Base-by-base conservation (phyloP, 768 basidiomycete species). In the Agaricus sinodeliciosus region DNA sequence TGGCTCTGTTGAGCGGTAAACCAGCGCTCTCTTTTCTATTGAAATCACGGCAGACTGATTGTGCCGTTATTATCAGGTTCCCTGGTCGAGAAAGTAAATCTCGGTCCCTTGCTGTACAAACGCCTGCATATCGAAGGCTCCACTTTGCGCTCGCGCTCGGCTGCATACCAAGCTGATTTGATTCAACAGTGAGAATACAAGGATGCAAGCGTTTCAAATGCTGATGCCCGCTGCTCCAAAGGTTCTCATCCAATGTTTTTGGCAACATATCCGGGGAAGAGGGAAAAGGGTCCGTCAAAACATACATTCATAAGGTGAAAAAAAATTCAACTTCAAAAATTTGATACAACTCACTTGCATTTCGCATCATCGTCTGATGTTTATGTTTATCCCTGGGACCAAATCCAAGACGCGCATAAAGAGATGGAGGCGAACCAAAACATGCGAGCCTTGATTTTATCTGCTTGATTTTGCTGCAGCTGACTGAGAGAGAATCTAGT, bases 41-140 rank as follows among this genome's bases (percentile, higher is more conserved):
- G 7, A 7, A 28, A 46, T 53, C 52, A 60, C 55, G 52, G 54
- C 51, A 56, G 60, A 48, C 37, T 55, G 55, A 31, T 31, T 35
- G 45, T 44, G 45, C 15, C 18, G 18, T 57, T 18, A 41, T 51
- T 25, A 52, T 49, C 61, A 87, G 87, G 86, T 41, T 62, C 66
- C 27, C 68, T 73, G 15, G 75, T 84, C 13, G 65, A 76, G 12
- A 69, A 68, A 12, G 69, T 82, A 53, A 76, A 85, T 64, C 69
- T 96, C 43, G 60, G 60, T 4, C 84, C 82, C 9, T 79, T 96
- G 49, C 71, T 95, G 53, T 83, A 74, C 67, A 97, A 94, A 70
- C 83, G 93, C 15, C 79, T 96, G 47, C 82, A 84, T 22, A 85
- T 97, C 47, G 85, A 92, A 67, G 93, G 94, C 18, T 90, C 90